phyloP scores from a whole-genome alignment of 768 basidiomycete genomes.

The Aureoboletus auriporus region DNA sequence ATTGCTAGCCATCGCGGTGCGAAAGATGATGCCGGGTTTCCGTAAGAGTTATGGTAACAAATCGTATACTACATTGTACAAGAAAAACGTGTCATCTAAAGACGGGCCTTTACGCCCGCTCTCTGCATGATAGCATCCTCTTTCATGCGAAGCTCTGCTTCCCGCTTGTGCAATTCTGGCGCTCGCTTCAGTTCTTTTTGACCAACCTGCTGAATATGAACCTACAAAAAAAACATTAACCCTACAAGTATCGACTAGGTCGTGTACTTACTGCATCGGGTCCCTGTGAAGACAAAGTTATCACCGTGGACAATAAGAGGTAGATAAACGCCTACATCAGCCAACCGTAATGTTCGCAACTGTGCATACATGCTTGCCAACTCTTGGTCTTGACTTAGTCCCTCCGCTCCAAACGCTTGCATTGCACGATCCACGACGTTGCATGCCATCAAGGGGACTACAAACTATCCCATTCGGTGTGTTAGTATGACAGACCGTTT shows the following conservation, averaged over 20 bases:
- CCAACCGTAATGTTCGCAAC: slow-evolving; percentile 82
- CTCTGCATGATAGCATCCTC: slow-evolving; percentile 59
- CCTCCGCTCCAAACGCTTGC: slow-evolving; percentile 95
- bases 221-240: slow-evolving; percentile 39
- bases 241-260: neutral
- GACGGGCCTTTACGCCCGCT: slow-evolving; percentile 55
- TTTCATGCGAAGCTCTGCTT: slow-evolving; percentile 52
- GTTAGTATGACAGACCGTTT: neutral
- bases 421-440: slow-evolving; percentile 92
- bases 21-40: neutral
- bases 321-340: slow-evolving; percentile 55
- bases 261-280: slow-evolving; percentile 63
- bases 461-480: slow-evolving; percentile 53
- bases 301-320: slow-evolving; percentile 3
- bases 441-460: slow-evolving; percentile 89
- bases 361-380: slow-evolving; percentile 76
- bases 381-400: slow-evolving; percentile 83
- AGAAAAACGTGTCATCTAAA: slow-evolving; percentile 30
- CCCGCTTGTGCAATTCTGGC: slow-evolving; percentile 50
- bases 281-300: slow-evolving; percentile 41
- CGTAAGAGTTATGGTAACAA: neutral
- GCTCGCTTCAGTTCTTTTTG: slow-evolving; percentile 83
- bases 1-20: slow-evolving; percentile 13
- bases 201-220: slow-evolving; percentile 95
- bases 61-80: no score